Evolutionary conservation across 768 basidiomycete species (phyloP).

Genomic region (Psilocybe subaeruginosa): DNA sequence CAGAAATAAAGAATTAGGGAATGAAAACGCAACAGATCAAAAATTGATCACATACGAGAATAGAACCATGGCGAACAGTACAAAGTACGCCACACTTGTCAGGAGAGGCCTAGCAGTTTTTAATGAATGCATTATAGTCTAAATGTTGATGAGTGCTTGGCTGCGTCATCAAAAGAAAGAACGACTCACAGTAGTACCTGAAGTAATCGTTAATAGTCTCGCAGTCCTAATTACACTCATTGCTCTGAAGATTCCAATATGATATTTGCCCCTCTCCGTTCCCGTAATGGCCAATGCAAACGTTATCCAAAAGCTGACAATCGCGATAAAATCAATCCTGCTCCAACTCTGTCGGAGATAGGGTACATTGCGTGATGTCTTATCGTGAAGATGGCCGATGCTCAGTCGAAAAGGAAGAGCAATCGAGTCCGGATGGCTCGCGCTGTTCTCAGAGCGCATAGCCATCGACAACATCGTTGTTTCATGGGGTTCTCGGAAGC

Average conservation of each 20-base stretch:
- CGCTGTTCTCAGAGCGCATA: slow-evolving; percentile 43
- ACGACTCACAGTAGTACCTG: slow-evolving; percentile 82
- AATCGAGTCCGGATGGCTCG: slow-evolving; percentile 38
- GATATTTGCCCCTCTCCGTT: slow-evolving; percentile 64
- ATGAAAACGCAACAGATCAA: not conserved
- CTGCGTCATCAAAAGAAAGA: not conserved
- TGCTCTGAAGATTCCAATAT: slow-evolving; percentile 88
- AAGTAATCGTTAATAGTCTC: slow-evolving; percentile 83
- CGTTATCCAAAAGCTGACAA: slow-evolving; percentile 84
- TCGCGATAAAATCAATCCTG: slow-evolving; percentile 86
- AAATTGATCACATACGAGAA: slow-evolving; percentile 67
- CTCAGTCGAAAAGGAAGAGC: slow-evolving; percentile 66
- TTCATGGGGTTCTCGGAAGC: slow-evolving; percentile 46
- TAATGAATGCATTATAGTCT: slow-evolving; percentile 88
- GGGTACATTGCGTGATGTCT: slow-evolving; percentile 72
- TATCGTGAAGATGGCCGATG: slow-evolving; percentile 55
- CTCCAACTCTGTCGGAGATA: slow-evolving; percentile 94
- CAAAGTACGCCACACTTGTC: slow-evolving; percentile 88
- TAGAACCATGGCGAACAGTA: slow-evolving; percentile 84
- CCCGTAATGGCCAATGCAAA: slow-evolving; percentile 75
- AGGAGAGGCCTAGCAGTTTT: slow-evolving; percentile 91
- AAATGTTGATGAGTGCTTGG: slow-evolving; percentile 1
- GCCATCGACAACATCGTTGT: slow-evolving; percentile 54
- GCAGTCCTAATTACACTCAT: slow-evolving; percentile 84
- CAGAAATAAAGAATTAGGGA: not conserved